A percentile compares a stretch with the other conserved stretches of the same genome.
Conservation (phyloP, 805 yeast species). For the Ogataea trehalophila region DNA sequence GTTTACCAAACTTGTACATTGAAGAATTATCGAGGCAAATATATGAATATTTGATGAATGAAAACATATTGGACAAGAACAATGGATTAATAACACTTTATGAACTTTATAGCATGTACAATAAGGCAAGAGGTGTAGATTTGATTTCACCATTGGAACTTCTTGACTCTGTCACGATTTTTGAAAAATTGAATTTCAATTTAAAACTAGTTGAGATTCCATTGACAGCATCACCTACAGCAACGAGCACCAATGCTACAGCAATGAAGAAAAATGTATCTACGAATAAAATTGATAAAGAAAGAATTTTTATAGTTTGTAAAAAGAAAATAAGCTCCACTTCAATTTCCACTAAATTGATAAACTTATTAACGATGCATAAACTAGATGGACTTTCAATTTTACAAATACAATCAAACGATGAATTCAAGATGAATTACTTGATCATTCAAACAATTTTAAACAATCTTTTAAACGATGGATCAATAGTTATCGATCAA, state of each 20-base stretch:
- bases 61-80: conserved; percentile 39
- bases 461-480: conserved; percentile 19
- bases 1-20: conserved; percentile 26
- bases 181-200: conserved; percentile 41
- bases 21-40: conserved; percentile 76
- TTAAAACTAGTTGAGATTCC: conserved; percentile 43
- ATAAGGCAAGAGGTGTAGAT: conserved; percentile 59
- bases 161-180: conserved; percentile 50
- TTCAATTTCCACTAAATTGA: conserved; percentile 21
- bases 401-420: conserved; percentile 23
- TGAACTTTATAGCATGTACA: conserved; percentile 61
- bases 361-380: conserved; percentile 10
- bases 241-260: not conserved
- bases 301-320: conserved; percentile 22
- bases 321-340: conserved; percentile 18
- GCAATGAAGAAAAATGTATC: too few species aligned
- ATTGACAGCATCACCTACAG: conserved; percentile 31
- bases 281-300: conserved; percentile 18
- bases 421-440: conserved; percentile 25
- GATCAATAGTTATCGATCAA: conserved; percentile 26
- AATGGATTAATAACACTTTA: conserved; percentile 59
- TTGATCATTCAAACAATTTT: conserved; percentile 27
- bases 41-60: conserved; percentile 57
- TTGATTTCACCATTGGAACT: conserved; percentile 69
- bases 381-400: conserved; percentile 23